Percentiles rank a stretch among this genome's conserved stretches.
These are phyloP conservation scores for Aristolochia contorta DNA, from an alignment of 164 flowering plant genomes.

Conservation along the genomic window DNA sequence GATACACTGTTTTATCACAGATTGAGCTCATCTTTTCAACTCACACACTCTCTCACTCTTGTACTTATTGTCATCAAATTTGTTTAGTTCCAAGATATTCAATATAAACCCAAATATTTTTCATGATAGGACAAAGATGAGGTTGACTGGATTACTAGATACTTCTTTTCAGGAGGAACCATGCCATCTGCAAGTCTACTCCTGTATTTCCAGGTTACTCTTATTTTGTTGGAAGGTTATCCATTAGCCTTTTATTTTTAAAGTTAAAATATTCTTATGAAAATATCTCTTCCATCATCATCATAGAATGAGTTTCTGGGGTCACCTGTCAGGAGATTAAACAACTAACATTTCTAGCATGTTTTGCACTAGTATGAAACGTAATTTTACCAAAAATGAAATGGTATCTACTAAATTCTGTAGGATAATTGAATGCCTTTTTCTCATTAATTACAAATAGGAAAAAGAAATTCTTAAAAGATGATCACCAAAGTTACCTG, in stretches of 20 bases:
- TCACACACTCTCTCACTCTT: too few relatives aligned
- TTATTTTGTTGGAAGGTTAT: background rate
- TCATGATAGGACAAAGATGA: conserved; percentile 49
- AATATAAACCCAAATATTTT: background rate
- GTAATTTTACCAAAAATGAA: too few relatives aligned
- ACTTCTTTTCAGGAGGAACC: conserved; percentile 86
- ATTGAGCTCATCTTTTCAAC: too few relatives aligned
- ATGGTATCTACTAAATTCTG: too few relatives aligned
- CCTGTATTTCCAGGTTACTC: conserved; percentile 70
- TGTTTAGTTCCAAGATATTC: too few relatives aligned
- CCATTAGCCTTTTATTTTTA: background rate
- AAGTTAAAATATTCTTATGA: background rate
- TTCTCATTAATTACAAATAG: background rate
- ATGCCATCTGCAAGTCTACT: conserved; percentile 87
- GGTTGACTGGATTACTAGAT: conserved; percentile 88
- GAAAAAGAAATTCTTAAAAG: background rate
- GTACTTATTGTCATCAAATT: too few relatives aligned
- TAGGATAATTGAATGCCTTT: too few relatives aligned
- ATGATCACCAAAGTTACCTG: background rate
- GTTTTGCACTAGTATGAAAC: too few relatives aligned
- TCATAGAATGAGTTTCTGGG: too few relatives aligned
- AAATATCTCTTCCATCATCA: background rate
- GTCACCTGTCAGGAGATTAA: too few relatives aligned
- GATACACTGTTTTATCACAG: too few relatives aligned
- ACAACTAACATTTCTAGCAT: background rate